These are phyloP conservation scores for Trichoderma sp. DNA, from an alignment of 2,329 filamentous ascomycete species.

Conservation along the genomic window DNA sequence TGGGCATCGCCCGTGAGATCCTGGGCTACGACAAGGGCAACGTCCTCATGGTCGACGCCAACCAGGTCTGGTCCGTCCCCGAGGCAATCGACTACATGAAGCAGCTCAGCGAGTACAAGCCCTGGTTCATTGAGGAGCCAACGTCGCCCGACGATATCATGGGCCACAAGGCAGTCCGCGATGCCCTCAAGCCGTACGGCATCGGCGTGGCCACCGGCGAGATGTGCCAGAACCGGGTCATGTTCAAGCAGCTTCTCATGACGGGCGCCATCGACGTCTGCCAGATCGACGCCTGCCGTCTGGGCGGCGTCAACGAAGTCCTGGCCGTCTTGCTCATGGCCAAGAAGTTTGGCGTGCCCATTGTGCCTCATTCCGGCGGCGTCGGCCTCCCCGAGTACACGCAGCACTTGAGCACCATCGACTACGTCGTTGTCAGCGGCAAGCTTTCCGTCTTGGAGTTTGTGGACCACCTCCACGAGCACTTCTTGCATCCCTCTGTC, in stretches of 20 bases:
- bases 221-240: slow-evolving; percentile 92
- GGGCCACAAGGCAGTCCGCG: slow-evolving; percentile 79
- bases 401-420: slow-evolving; percentile 86
- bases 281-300: slow-evolving; percentile 85
- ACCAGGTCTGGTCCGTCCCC: slow-evolving; percentile 88
- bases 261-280: slow-evolving; percentile 80
- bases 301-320: slow-evolving; percentile 89
- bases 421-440: slow-evolving; percentile 83
- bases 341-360: slow-evolving; percentile 71
- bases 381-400: slow-evolving; percentile 93
- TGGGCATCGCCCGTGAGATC: slow-evolving; percentile 72
- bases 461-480: slow-evolving; percentile 90
- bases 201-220: slow-evolving; percentile 89
- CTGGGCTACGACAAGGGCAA: slow-evolving; percentile 81
- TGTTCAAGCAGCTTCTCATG: slow-evolving; percentile 88
- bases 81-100: slow-evolving; percentile 88
- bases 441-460: slow-evolving; percentile 83
- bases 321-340: slow-evolving; percentile 87
- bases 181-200: slow-evolving; percentile 69
- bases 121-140: slow-evolving; percentile 94
- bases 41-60: slow-evolving; percentile 88
- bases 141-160: slow-evolving; percentile 87
- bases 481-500: slow-evolving; percentile 77
- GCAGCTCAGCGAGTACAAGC: slow-evolving; percentile 75
- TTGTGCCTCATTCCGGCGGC: slow-evolving; percentile 85